phyloP scores from a whole-genome alignment of 2,329 filamentous ascomycete species.

The Trichoderma brevicompactum region DNA sequence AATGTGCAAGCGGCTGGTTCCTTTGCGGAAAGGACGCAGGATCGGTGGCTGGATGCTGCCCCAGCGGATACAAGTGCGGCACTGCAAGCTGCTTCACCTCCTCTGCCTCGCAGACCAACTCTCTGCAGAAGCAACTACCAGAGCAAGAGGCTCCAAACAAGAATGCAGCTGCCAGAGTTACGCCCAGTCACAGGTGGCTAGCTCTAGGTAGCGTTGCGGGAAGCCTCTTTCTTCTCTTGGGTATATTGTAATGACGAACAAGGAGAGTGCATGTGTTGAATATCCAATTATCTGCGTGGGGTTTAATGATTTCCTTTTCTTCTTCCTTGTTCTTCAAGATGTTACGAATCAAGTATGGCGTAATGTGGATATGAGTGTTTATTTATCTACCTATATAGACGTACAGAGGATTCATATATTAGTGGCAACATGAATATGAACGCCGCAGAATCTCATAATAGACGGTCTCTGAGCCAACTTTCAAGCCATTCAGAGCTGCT shows the following conservation, averaged over 20 bases:
- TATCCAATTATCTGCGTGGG: neutral
- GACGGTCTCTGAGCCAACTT: neutral
- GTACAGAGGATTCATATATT: constrained; percentile 6
- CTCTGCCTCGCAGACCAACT: constrained; percentile 57
- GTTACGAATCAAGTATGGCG: neutral
- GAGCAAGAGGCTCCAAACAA: constrained; percentile 43
- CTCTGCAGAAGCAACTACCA: constrained; percentile 54
- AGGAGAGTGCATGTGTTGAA: neutral
- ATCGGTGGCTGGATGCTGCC: constrained; percentile 82
- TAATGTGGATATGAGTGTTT: constrained; percentile 6
- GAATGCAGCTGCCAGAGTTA: constrained; percentile 18
- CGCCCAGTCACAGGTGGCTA: neutral
- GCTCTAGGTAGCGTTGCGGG: constrained; percentile 7
- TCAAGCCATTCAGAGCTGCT: neutral
- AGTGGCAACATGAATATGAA: neutral
- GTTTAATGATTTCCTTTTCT: neutral
- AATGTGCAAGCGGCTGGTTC: constrained; percentile 81
- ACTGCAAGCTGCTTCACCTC: constrained; percentile 69
- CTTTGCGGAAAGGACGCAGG: constrained; percentile 63
- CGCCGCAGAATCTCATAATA: neutral
- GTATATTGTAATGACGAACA: constrained; percentile 1
- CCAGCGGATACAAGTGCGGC: constrained; percentile 74
- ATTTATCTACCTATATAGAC: constrained; percentile 7
- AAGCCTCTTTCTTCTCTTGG: constrained; percentile 12
- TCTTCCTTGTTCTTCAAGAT: neutral